Evolutionary conservation across 257 asterid species (phyloP).

Genomic region (Euphrasia confusa): DNA sequence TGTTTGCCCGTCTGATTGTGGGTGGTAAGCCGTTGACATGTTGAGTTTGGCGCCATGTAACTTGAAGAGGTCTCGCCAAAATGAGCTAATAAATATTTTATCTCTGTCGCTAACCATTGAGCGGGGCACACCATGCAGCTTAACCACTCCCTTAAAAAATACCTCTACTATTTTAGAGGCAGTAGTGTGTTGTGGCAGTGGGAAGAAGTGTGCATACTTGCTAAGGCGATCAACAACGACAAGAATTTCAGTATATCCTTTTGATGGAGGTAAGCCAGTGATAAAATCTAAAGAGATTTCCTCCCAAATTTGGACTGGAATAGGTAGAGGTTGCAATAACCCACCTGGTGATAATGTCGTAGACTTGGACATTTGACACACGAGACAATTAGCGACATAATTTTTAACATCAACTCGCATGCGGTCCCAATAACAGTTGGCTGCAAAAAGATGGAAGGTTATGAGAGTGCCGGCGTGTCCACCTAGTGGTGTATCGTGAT

Average conservation of each 20-base stretch:
- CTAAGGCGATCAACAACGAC: not conserved
- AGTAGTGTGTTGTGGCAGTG: not conserved
- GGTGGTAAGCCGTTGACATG: not conserved
- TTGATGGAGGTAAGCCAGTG: not conserved
- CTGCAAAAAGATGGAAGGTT: too few species aligned
- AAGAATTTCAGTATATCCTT: not conserved
- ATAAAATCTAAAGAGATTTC: not conserved
- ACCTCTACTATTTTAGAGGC: not conserved
- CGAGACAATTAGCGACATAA: not conserved
- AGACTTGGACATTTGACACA: not conserved
- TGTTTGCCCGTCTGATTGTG: not conserved
- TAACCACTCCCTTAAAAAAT: not conserved
- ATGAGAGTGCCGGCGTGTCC: too few species aligned
- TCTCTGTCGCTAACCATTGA: not conserved
- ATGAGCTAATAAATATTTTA: not conserved
- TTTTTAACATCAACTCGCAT: too few species aligned
- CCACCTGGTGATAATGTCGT: not conserved
- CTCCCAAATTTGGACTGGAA: not conserved
- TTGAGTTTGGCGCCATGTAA: not conserved
- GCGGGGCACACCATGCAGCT: not conserved
- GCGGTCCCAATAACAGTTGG: too few species aligned
- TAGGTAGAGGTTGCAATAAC: not conserved
- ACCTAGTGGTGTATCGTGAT: too few species aligned
- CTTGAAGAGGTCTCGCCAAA: not conserved
- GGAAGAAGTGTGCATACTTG: not conserved